Evolutionary conservation across 2,329 filamentous ascomycete genomes (phyloP).

Genomic region (Colletotrichum sp.): DNA sequence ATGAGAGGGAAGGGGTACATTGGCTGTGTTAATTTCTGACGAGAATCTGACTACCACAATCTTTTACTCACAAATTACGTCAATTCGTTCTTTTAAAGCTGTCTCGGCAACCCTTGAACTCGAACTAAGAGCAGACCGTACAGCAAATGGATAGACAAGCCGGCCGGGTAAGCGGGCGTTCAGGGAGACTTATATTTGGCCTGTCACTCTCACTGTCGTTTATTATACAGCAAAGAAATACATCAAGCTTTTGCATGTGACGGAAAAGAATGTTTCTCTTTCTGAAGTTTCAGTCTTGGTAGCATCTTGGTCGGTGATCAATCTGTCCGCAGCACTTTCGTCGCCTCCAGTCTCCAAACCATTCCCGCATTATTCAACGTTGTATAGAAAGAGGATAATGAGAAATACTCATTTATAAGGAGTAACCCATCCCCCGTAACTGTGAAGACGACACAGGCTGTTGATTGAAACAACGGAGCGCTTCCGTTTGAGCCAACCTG

Average conservation of each 20-base stretch:
- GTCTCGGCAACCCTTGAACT: not conserved
- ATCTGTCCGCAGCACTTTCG: not conserved
- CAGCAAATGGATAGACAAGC: fast-evolving
- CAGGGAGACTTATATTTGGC: not conserved
- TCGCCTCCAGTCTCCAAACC: not conserved
- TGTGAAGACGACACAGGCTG: not conserved
- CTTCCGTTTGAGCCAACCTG: not conserved
- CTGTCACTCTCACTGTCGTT: not conserved
- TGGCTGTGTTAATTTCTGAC: not conserved
- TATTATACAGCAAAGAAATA: not conserved
- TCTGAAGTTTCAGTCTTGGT: not conserved
- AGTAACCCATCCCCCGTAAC: fast-evolving
- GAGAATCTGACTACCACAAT: fast-evolving
- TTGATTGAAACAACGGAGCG: not conserved
- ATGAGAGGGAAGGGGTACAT: not conserved
- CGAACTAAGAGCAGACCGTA: fast-evolving
- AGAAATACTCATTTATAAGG: fast-evolving
- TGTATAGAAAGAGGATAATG: not conserved
- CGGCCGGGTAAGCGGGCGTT: not conserved
- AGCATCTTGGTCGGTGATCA: not conserved
- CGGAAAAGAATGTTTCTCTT: not conserved
- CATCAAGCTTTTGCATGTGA: fast-evolving
- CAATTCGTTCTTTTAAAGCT: fast-evolving
- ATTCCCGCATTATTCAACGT: not conserved
- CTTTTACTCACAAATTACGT: not conserved